Conservation (phyloP, 2,329 filamentous ascomycete species). For the Pseudocercospora pini-densiflorae region DNA sequence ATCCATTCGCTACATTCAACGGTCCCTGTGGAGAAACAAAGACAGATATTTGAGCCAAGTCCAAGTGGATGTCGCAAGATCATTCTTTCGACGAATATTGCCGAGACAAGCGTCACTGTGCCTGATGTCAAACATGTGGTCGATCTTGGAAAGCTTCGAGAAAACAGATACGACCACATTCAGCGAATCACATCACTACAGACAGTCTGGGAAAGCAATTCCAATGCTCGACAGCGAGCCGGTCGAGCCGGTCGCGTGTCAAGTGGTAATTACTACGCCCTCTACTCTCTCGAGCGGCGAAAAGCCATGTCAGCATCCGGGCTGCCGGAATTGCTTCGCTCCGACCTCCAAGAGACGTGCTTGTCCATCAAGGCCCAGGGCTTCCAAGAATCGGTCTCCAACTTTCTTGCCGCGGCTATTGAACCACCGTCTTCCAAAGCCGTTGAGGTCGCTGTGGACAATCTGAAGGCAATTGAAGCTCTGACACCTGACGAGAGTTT, state of each 20-base stretch:
- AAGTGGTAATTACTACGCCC: conserved; percentile 55
- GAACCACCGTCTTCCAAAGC: conserved; percentile 48
- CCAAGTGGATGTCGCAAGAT: conserved; percentile 52
- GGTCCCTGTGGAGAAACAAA: conserved; percentile 48
- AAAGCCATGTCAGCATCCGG: conserved; percentile 41
- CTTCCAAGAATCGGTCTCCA: conserved; percentile 45
- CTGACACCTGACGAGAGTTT: conserved; percentile 49
- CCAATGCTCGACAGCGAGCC: conserved; percentile 54
- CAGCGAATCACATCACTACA: conserved; percentile 46
- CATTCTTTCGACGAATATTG: conserved; percentile 57
- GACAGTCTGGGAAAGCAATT: conserved; percentile 53
- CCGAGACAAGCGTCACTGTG: conserved; percentile 58
- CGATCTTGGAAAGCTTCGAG: conserved; percentile 52
- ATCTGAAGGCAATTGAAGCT: conserved; percentile 48
- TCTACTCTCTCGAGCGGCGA: conserved; percentile 48
- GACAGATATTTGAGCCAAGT: conserved; percentile 46
- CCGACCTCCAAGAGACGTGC: conserved; percentile 51
- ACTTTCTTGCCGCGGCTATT: conserved; percentile 50
- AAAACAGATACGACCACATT: conserved; percentile 46
- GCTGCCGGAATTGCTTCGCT: conserved; percentile 49
- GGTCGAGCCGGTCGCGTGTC: conserved; percentile 57
- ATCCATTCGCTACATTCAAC: conserved; percentile 55
- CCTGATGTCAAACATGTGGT: conserved; percentile 57
- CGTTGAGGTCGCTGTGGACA: conserved; percentile 45
- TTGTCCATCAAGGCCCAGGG: conserved; percentile 49